Base-by-base conservation (phyloP, 164 flowering plant species). In the Vitis rotundifolia region DNA sequence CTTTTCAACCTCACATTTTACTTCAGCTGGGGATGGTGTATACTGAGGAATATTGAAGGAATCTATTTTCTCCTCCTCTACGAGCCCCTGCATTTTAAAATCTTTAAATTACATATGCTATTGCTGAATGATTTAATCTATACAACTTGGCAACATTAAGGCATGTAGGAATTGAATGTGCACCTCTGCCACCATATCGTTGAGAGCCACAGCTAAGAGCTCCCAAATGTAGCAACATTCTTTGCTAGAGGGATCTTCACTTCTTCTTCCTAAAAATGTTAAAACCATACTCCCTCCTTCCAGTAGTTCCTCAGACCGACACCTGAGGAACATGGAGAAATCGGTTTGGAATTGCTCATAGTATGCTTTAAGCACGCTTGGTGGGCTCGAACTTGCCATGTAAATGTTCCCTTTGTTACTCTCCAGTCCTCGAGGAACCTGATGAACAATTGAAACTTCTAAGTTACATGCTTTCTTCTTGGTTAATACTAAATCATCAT, bases 11-110 rank as follows among this genome's bases (percentile, higher is more conserved):
- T 63, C 55, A 0, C 13, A 49, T 54, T 73, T 74, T 37, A 90
- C 70, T 80, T 88, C 92, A 10, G 18, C 3, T 6, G 78, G 71
- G 8, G 82, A 79, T 55, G 95, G 90, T 12, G 78, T 74, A 66
- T 87, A 87, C 5, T 69, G 71, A 9, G 90, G 96, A 31, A 86
- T 54, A 63, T 90, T 84, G 79, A 86, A 88, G 0, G 84, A 62
- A 29, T 87, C 80, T 71, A 88, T 0, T 54, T 84, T 68, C 48
- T 65, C 78, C 71, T 85, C 84, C 16, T 87, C 83, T 3, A 90
- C 73, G 0, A 75, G 44, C 5, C 91, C 93, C 91, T 90, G 68
- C 63, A 71, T 61, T 11, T 8, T 66, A 52, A 49, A 56, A 3
- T 51, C 16, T 13, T 49, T 7, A 49, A 48, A 13, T 10, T 11